phyloP scores from a whole-genome alignment of 495 filamentous ascomycete species.

The Xylaria longipes region DNA sequence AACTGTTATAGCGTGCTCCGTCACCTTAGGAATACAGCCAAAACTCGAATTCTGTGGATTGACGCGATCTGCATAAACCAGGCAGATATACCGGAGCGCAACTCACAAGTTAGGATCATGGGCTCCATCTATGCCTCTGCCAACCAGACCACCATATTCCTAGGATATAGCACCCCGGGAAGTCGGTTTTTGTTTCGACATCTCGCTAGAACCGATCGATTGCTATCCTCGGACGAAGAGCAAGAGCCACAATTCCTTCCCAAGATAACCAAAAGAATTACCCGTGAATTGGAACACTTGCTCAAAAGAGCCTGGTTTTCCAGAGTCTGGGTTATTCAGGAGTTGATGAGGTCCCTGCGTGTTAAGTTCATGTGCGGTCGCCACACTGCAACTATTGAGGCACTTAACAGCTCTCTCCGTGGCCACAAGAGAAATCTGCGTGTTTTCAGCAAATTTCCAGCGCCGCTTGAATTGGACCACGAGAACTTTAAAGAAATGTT shows the following conservation, averaged over 20 bases:
- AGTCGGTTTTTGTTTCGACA: neutral
- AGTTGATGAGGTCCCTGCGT: accelerated
- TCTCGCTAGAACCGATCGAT: neutral
- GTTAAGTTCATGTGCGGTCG: neutral
- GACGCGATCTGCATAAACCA: conserved; percentile 10
- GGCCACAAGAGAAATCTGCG: neutral
- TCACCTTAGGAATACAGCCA: neutral
- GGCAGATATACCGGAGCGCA: neutral
- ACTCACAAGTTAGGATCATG: neutral
- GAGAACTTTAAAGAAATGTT: neutral
- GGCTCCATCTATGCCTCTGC: neutral
- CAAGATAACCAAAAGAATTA: neutral
- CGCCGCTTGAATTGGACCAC: neutral
- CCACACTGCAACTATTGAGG: neutral
- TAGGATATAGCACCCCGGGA: neutral
- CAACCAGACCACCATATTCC: neutral
- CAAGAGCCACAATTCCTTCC: neutral
- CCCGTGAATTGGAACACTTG: neutral
- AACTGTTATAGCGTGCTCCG: neutral
- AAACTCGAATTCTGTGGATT: neutral
- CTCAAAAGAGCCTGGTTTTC: neutral
- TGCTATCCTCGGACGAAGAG: neutral
- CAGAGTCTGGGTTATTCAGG: neutral
- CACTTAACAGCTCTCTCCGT: neutral
- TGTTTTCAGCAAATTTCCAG: neutral